Evolutionary conservation across 2,329 filamentous ascomycete species (phyloP).

Genomic region (Phyllosticta paracitricarpa): DNA sequence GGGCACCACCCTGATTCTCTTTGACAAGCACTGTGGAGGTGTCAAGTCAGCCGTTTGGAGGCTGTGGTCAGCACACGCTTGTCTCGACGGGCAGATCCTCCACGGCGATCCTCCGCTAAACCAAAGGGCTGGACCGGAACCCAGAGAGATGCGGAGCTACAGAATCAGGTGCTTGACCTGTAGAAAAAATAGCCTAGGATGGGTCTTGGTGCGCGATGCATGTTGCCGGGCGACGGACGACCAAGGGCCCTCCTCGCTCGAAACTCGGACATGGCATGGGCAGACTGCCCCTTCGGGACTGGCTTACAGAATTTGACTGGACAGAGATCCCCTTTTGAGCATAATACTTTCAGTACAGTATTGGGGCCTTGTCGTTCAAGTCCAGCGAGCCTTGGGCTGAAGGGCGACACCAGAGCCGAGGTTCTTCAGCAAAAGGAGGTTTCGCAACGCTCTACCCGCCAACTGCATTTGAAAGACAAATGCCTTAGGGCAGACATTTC

Average conservation of each 20-base stretch:
- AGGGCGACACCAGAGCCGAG: neutral
- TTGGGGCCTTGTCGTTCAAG: neutral
- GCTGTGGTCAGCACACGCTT: neutral
- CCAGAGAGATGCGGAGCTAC: neutral
- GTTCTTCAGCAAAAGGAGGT: neutral
- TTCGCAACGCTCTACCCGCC: neutral
- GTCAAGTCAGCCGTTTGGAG: neutral
- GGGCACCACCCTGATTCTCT: no score
- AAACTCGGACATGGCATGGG: neutral
- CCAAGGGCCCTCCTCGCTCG: neutral
- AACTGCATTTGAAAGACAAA: neutral
- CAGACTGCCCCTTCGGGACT: neutral
- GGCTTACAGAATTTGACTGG: neutral
- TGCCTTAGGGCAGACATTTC: neutral
- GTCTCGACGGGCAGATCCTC: neutral
- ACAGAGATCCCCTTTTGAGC: neutral
- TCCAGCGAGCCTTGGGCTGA: neutral
- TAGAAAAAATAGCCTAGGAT: neutral
- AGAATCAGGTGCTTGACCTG: neutral
- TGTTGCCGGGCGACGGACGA: neutral
- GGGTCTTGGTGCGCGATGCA: neutral
- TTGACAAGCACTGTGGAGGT: no score
- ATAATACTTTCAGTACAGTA: neutral
- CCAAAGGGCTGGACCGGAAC: neutral
- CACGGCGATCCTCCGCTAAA: neutral